These are phyloP conservation scores for Xylaria multiplex DNA, from an alignment of 2,329 filamentous ascomycete genomes.

Conservation along the genomic window DNA sequence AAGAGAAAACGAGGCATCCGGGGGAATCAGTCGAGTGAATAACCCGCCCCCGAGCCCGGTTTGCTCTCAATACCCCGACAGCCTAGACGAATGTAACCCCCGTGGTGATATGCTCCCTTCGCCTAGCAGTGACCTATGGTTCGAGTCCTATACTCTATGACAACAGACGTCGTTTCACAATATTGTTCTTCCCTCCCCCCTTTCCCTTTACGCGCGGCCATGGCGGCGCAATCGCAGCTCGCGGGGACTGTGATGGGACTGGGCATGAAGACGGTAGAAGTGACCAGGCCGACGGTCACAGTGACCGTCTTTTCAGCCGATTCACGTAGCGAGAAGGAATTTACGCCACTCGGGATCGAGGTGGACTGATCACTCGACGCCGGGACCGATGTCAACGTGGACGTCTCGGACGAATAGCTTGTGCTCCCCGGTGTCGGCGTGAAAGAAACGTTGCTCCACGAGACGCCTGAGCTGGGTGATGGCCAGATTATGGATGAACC, in stretches of 20 bases:
- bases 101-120: not conserved
- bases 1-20: no score
- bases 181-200: not conserved
- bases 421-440: slow-evolving; percentile 19
- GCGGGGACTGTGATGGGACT: slow-evolving; percentile 33
- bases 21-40: no score
- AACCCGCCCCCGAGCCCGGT: not conserved
- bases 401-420: slow-evolving; percentile 9
- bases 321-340: slow-evolving; percentile 6
- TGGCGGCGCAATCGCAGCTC: slow-evolving; percentile 21
- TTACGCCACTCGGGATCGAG: not conserved
- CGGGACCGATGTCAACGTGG: slow-evolving; percentile 26
- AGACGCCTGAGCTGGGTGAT: slow-evolving; percentile 21
- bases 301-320: slow-evolving; percentile 15
- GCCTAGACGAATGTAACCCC: no score
- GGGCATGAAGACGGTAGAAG: slow-evolving; percentile 37
- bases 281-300: slow-evolving; percentile 29
- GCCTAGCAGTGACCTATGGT: slow-evolving; percentile 15
- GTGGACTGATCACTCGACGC: not conserved
- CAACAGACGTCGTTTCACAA: not conserved
- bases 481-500: slow-evolving; percentile 17
- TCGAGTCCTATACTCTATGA: slow-evolving; percentile 21
- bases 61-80: not conserved
- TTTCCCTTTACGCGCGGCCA: not conserved
- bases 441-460: slow-evolving; percentile 36